Conservation (phyloP, 2,329 filamentous ascomycete genomes). For the Fusarium clavum region DNA sequence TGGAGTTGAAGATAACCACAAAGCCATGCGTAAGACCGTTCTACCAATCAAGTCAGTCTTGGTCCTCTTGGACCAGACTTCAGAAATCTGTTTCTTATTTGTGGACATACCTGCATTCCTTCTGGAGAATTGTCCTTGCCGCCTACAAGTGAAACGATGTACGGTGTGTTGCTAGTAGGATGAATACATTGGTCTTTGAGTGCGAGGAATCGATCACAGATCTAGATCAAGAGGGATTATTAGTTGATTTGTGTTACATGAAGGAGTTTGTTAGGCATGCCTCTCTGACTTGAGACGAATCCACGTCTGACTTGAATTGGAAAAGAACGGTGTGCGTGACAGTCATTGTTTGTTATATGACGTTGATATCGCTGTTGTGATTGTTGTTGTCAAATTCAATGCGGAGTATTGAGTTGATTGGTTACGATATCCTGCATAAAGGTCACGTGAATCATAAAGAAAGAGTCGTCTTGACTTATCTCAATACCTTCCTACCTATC, state of each 20-base stretch:
- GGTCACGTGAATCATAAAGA: background rate
- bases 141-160: slow-evolving; percentile 12
- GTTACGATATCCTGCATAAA: background rate
- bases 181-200: slow-evolving; percentile 18
- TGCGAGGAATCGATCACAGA: slow-evolving; percentile 6
- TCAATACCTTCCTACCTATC: background rate
- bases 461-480: background rate
- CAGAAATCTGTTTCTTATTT: fast-evolving
- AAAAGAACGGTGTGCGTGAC: slow-evolving; percentile 19
- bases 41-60: slow-evolving; percentile 50
- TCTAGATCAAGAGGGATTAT: background rate
- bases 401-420: background rate
- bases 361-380: background rate
- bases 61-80: fast-evolving
- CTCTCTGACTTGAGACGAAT: background rate
- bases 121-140: slow-evolving; percentile 24
- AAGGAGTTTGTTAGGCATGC: background rate
- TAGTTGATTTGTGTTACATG: background rate
- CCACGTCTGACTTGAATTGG: slow-evolving; percentile 12
- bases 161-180: slow-evolving; percentile 6
- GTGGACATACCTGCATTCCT: slow-evolving; percentile 6
- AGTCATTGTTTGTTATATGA: background rate
- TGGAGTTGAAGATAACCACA: slow-evolving; percentile 72
- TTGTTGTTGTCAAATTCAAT: background rate
- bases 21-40: slow-evolving; percentile 76